phyloP scores from a whole-genome alignment of 495 filamentous ascomycete genomes.

The Penicillium desertorum region DNA sequence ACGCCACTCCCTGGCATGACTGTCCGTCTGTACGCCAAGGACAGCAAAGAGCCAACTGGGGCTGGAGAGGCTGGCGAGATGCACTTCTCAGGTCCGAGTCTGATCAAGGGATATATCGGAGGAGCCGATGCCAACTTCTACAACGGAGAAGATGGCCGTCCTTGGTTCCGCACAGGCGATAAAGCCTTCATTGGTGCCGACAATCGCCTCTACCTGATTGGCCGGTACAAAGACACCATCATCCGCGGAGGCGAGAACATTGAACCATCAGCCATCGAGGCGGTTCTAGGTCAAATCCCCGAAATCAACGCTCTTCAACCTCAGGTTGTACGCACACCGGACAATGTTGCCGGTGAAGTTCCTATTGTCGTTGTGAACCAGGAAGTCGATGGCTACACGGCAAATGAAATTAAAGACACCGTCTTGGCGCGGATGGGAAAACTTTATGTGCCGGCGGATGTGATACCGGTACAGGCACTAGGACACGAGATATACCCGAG shows the following conservation, averaged over 20 bases:
- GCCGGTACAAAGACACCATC: conserved; percentile 51
- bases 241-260: conserved; percentile 53
- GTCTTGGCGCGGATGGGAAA: conserved; percentile 31
- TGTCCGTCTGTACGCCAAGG: conserved; percentile 26
- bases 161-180: conserved; percentile 48
- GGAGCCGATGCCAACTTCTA: conserved; percentile 33
- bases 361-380: conserved; percentile 22
- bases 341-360: conserved; percentile 28
- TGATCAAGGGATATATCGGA: conserved; percentile 35
- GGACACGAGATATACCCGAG: conserved; percentile 34
- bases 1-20: conserved; percentile 31
- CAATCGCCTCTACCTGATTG: conserved; percentile 38
- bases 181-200: conserved; percentile 41
- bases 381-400: not conserved
- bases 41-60: not conserved
- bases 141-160: conserved; percentile 23
- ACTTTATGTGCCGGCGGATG: conserved; percentile 32
- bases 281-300: conserved; percentile 24
- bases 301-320: conserved; percentile 21
- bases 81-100: conserved; percentile 33
- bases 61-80: conserved; percentile 37
- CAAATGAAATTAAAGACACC: conserved; percentile 18
- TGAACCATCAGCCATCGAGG: conserved; percentile 40
- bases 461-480: conserved; percentile 36
- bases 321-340: conserved; percentile 18